Base-by-base conservation (phyloP, 148 eudicot genomes). In the Fallopia convolvulus region DNA sequence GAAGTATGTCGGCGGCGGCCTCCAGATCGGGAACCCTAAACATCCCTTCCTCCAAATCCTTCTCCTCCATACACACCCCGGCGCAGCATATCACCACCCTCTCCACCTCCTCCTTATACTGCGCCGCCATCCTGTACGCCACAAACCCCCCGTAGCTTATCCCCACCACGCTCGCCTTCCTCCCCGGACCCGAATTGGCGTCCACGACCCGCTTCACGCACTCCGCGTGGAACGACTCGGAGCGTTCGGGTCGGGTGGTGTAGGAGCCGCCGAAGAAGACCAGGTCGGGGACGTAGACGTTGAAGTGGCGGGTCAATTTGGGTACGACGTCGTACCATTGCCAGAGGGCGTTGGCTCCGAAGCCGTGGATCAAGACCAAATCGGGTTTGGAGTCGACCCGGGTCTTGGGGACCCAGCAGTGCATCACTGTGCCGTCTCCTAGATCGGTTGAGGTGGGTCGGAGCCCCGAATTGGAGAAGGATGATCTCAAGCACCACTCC, bases 81-180 rank as follows among this genome's bases (percentile, higher is more conserved):
- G 91, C 83, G 49, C 97, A 86, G 75, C 90, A 85, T 48, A 93
- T 81, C 75, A 93, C 94, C 75, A 89, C 89, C 78, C 81, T 81
- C 81, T 90, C 98, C 79, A 93, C 91, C 65, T 26, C 77, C 56
- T 80, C 86, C 49, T 36, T 50, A 17, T 58, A 86, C 79, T 81
- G 82, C 77, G 81, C 89, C 75, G 94, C 97, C 88, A 93, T 70
- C 20, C 87, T 81, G 74, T 91, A 93, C 8, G 94, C 93, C 83
- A 93, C 97, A 39, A 90, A 91, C 18, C 98, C 98, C 0, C 98
- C 98, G 32, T 93, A 93, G 82, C 98, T 93, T 73, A 93, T 68
- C 74, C 98, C 98, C 58, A 84, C 91, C 8, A 89, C 87, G 12
- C 83, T 84, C 81, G 85, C 66, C 77, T 48, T 82, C 48, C 4